Evolutionary conservation across 768 basidiomycete genomes (phyloP).

Genomic region (Suillus alpinus): DNA sequence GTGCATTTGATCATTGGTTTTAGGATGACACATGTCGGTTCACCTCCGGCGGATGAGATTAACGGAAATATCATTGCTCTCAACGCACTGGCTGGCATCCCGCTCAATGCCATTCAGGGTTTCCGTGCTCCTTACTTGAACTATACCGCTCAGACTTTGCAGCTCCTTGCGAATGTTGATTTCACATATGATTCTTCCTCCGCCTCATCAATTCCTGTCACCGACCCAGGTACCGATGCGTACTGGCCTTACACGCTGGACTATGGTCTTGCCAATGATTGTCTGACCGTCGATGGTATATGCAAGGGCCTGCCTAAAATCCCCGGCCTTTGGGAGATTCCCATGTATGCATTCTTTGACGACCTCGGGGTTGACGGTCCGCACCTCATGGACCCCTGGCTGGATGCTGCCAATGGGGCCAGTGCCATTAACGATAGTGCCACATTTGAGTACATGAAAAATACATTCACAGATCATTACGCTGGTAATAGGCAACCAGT

Average conservation of each 20-base stretch:
- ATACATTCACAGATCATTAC: conserved; percentile 73
- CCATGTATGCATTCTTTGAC: conserved; percentile 81
- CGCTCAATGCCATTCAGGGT: conserved; percentile 57
- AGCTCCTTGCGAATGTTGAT: conserved; percentile 47
- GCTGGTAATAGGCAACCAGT: conserved; percentile 74
- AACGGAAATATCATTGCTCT: conserved; percentile 77
- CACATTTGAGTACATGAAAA: conserved; percentile 70
- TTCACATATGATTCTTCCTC: conserved; percentile 75
- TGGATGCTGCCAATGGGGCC: conserved; percentile 60
- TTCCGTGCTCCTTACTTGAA: conserved; percentile 80
- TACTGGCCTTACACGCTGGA: conserved; percentile 86
- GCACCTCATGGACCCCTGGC: conserved; percentile 84
- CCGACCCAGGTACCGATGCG: conserved; percentile 64
- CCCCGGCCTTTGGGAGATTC: conserved; percentile 82
- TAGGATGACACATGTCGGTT: conserved; percentile 71
- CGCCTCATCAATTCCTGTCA: conserved; percentile 61
- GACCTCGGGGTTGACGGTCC: conserved; percentile 47
- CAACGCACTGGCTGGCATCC: conserved; percentile 77
- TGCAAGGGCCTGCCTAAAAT: conserved; percentile 72
- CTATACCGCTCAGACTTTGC: conserved; percentile 61
- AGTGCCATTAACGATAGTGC: conserved; percentile 52
- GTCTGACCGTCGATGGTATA: conserved; percentile 47
- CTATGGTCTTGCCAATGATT: conserved; percentile 77
- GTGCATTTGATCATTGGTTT: not conserved
- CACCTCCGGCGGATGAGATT: conserved; percentile 61